These are phyloP conservation scores for Staphylotrichum longicolle DNA, from an alignment of 495 filamentous ascomycete species.

Conservation along the genomic window DNA sequence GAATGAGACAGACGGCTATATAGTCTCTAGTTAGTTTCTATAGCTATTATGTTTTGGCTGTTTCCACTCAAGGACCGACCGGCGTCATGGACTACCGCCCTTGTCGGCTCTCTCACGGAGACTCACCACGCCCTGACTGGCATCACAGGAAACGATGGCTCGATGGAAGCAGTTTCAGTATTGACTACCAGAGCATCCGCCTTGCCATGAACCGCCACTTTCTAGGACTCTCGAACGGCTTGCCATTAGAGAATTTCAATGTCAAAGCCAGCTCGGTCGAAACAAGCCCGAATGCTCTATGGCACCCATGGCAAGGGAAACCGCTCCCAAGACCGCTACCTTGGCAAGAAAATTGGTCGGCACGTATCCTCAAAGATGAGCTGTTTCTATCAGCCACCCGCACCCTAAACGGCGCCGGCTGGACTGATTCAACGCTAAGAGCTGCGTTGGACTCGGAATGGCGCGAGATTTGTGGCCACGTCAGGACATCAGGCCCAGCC, in stretches of 20 bases:
- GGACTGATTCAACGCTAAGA: neutral
- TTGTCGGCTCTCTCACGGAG: neutral
- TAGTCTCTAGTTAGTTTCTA: too few relatives aligned
- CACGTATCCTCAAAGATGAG: slow-evolving; percentile 20
- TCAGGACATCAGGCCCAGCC: neutral
- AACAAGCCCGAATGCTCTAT: neutral
- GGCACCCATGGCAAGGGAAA: slow-evolving; percentile 3
- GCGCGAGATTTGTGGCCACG: slow-evolving; percentile 2
- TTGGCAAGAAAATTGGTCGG: slow-evolving; percentile 16
- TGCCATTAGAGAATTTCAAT: slow-evolving; percentile 17
- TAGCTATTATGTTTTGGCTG: too few relatives aligned
- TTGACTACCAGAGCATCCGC: slow-evolving; percentile 16
- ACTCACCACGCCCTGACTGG: too few relatives aligned
- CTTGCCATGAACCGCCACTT: slow-evolving; percentile 27
- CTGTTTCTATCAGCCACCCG: slow-evolving; percentile 21
- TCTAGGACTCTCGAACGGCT: slow-evolving; percentile 19
- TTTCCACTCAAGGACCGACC: too few relatives aligned
- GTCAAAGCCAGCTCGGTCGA: neutral
- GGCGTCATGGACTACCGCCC: neutral
- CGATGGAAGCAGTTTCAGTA: neutral
- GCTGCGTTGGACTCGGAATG: neutral
- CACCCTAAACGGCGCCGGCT: slow-evolving; percentile 9
- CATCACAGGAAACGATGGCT: neutral
- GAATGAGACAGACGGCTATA: too few relatives aligned
- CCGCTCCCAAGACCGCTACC: neutral